Base-by-base conservation (phyloP, 2,329 filamentous ascomycete genomes). In the Graphiopsis chlorocephala region DNA sequence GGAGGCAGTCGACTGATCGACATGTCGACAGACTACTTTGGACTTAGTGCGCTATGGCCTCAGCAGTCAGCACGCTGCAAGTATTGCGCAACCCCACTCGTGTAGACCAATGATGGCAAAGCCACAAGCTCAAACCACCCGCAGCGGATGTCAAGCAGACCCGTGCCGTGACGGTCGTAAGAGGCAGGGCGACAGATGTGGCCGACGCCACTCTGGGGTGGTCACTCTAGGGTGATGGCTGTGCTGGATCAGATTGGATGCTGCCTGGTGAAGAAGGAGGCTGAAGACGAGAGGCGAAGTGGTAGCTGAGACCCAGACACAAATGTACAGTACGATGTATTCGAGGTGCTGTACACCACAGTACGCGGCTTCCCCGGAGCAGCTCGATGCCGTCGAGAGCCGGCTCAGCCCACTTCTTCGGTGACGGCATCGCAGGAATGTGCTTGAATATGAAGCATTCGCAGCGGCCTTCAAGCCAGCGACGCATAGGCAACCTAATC, bases 1-100 rank as follows among this genome's bases (percentile, higher is more conserved):
- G 15, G 17, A 33, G 60, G 60, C 60, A 62, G 23, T 55, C 47
- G 60, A 62, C 17, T 48, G 48, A 47, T 55, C 60, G 48, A 55
- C 48, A 45, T 31, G 7, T 45, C 33, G 48, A 31, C 47, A 23
- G 14, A 2, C 55, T 29, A 23, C n/a, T 45, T 14, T 42, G 48
- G 48, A 38, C 11, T 20, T 55, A 45, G 47, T 17, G 60, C 48
- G 31, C 31, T 45, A 5, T 28, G 33, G 48, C 33, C 60, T 52
- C 60, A 61, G 58, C 42, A 61, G 59, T 53, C 47, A 61, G 59
- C 59, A 52, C 59, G 28, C 60, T 42, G 47, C 60, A 53, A 25
- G 60, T 62, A 62, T 62, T 55, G 47, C 60, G 60, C 48, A 42
- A 62, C 48, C 33, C 48, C 60, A 31, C 28, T 14, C 60, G 17